A percentile compares a stretch with the other conserved stretches of the same genome.
Conservation (phyloP, 2,329 filamentous ascomycete species). For the Bretziella fagacearum region DNA sequence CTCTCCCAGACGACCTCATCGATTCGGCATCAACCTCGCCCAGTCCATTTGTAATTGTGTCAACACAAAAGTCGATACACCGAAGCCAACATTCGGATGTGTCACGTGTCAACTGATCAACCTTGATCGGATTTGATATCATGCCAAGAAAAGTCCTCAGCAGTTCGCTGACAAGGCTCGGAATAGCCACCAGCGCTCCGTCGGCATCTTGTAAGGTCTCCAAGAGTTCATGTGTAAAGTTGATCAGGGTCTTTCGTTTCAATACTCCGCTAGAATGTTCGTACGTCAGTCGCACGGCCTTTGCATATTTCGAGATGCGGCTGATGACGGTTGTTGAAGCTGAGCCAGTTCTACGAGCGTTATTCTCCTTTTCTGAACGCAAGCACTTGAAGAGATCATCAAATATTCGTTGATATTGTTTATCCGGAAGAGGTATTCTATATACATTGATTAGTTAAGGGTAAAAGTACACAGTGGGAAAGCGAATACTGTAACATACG, state of each 20-base stretch:
- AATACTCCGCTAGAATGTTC: slow-evolving; percentile 51
- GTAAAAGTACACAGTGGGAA: background rate
- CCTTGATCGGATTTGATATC: slow-evolving; percentile 56
- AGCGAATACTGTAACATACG: slow-evolving; percentile 20
- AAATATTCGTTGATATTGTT: slow-evolving; percentile 64
- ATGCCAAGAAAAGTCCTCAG: slow-evolving; percentile 56
- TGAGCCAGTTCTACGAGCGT: slow-evolving; percentile 37
- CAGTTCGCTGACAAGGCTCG: slow-evolving; percentile 51
- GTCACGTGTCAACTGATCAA: slow-evolving; percentile 53
- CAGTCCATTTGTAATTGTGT: slow-evolving; percentile 39
- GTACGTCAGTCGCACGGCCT: slow-evolving; percentile 54
- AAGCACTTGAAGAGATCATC: slow-evolving; percentile 61
- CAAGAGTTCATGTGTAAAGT: slow-evolving; percentile 65
- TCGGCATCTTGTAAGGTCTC: slow-evolving; percentile 49
- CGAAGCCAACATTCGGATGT: slow-evolving; percentile 46
- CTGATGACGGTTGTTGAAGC: slow-evolving; percentile 32
- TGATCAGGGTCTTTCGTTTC: slow-evolving; percentile 59
- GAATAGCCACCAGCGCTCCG: slow-evolving; percentile 46
- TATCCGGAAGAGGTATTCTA: slow-evolving; percentile 41
- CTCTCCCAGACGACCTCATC: slow-evolving; percentile 12
- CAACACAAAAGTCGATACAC: slow-evolving; percentile 54
- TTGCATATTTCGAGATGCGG: slow-evolving; percentile 51
- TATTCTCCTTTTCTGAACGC: slow-evolving; percentile 48
- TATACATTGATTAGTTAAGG: background rate
- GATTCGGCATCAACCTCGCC: slow-evolving; percentile 23